Evolutionary conservation across 495 filamentous ascomycete species (phyloP).

Genomic region (Daldinia decipiens): DNA sequence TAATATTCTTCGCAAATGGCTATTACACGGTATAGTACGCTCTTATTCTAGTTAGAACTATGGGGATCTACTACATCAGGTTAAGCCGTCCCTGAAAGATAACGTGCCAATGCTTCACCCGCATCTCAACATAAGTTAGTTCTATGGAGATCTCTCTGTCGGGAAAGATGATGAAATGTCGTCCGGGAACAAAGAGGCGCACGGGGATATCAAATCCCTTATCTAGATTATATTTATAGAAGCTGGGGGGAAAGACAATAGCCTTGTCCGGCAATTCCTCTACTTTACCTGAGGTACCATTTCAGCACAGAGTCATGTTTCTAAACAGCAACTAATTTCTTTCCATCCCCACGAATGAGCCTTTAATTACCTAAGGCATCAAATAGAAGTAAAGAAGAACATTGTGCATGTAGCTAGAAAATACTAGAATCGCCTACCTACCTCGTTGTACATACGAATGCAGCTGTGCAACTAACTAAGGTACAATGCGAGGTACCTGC

Average conservation of each 20-base stretch:
- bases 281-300: background rate
- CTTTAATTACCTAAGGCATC: too few species aligned
- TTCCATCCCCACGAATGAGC: background rate
- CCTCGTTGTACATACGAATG: background rate
- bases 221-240: constrained; percentile 9
- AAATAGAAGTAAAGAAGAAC: background rate
- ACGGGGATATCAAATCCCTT: constrained; percentile 1
- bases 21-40: background rate
- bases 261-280: constrained; percentile 3
- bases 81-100: background rate
- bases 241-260: constrained; percentile 8
- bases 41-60: constrained; percentile 1
- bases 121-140: background rate
- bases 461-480: background rate
- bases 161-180: background rate
- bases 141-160: background rate
- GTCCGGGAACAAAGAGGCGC: constrained; percentile 3
- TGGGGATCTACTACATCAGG: background rate
- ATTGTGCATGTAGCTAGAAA: background rate
- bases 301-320: background rate
- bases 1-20: background rate
- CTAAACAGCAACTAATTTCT: background rate
- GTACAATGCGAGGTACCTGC: too few species aligned
- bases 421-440: background rate
- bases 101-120: background rate